A percentile compares a stretch with the other conserved stretches of the same genome.
Evolutionary conservation across 192 early-diverging fungal genomes (phyloP).

Genomic region (Fimicolochytrium jonesii): DNA sequence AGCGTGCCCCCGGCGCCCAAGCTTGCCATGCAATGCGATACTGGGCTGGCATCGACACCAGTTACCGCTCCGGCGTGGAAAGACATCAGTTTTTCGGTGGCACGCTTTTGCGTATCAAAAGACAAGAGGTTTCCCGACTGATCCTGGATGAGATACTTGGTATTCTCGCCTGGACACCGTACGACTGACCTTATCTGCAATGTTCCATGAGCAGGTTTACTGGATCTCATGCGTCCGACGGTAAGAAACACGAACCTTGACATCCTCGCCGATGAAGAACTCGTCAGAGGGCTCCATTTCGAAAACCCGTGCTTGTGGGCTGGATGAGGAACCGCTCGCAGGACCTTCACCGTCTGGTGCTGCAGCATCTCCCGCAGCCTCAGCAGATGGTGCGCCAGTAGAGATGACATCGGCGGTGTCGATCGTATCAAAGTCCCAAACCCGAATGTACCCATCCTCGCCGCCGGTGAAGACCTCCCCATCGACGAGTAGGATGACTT

Average conservation of each 20-base stretch:
- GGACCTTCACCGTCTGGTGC: conserved; percentile 17
- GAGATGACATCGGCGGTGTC: conserved; percentile 52
- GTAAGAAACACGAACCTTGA: conserved; percentile 41
- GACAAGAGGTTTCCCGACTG: conserved; percentile 39
- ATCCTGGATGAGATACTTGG: conserved; percentile 50
- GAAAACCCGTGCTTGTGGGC: conserved; percentile 41
- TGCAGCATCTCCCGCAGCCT: not conserved
- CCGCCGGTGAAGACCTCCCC: conserved; percentile 55
- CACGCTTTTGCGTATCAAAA: conserved; percentile 45
- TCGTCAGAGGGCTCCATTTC: conserved; percentile 59
- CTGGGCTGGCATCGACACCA: conserved; percentile 40
- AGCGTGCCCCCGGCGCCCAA: conserved; percentile 49
- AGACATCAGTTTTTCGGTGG: conserved; percentile 37
- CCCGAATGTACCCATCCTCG: conserved; percentile 54
- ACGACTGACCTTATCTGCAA: conserved; percentile 47
- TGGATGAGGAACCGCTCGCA: conserved; percentile 19
- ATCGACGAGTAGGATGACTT: conserved; percentile 45
- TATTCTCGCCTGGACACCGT: conserved; percentile 17
- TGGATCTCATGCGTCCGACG: not conserved
- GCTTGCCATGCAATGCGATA: conserved; percentile 40
- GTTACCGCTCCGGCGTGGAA: conserved; percentile 50
- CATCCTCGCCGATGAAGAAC: conserved; percentile 53
- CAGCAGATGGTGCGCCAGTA: not conserved
- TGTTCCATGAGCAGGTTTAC: not conserved
- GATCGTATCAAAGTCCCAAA: conserved; percentile 62